Percentiles rank a stretch among this genome's conserved stretches.
Evolutionary conservation across 108 stramenopile genomes (phyloP).

Genomic region (Conticribra guillardii): DNA sequence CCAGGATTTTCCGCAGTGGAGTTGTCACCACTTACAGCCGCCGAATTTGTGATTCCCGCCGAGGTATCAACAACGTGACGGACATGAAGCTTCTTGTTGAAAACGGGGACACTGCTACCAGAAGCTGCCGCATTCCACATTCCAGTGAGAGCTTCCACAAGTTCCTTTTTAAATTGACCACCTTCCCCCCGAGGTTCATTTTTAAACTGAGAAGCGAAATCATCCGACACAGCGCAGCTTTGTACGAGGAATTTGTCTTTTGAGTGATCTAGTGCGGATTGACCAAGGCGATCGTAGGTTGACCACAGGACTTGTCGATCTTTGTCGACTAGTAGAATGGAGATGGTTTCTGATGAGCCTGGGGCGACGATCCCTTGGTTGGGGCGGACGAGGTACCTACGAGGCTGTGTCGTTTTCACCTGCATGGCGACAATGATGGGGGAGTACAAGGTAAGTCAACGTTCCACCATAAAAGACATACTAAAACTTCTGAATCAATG

Average conservation of each 20-base stretch:
- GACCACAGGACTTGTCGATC: conserved; percentile 84
- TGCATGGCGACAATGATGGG: conserved; percentile 20
- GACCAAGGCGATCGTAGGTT: conserved; percentile 86
- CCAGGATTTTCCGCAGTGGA: not conserved
- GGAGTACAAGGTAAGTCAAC: not conserved
- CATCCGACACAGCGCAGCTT: conserved; percentile 58
- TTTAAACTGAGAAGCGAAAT: conserved; percentile 51
- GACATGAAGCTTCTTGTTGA: conserved; percentile 88
- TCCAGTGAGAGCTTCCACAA: conserved; percentile 76
- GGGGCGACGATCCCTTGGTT: conserved; percentile 91
- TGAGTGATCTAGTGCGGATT: conserved; percentile 88
- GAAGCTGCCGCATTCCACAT: conserved; percentile 78
- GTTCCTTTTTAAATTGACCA: conserved; percentile 49
- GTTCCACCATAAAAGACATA: no score
- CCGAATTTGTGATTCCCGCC: not conserved
- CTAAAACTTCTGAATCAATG: no score
- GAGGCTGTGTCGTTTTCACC: conserved; percentile 94
- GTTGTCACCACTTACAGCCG: not conserved
- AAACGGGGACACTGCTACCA: conserved; percentile 37
- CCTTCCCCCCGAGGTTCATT: conserved; percentile 35
- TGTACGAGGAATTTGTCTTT: conserved; percentile 94
- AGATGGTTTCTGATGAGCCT: conserved; percentile 70
- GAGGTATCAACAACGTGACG: conserved; percentile 64
- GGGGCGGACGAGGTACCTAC: conserved; percentile 90
- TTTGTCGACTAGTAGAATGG: conserved; percentile 89